Conservation (phyloP, 352 stramenopile genomes). For the Phytophthora ohioensis region DNA sequence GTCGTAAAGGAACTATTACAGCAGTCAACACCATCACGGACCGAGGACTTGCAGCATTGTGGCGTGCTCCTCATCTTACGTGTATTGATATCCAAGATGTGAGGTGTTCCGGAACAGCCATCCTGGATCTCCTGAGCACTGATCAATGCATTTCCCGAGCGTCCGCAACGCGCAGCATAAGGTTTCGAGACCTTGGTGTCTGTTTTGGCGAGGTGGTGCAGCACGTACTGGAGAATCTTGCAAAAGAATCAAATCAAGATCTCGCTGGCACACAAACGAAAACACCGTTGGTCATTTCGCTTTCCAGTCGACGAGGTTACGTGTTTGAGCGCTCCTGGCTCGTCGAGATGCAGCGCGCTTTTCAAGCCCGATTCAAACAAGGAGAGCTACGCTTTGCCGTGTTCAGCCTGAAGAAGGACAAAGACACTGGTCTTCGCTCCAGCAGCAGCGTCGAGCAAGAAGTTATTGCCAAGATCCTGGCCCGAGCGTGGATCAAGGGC, state of each 20-base stretch:
- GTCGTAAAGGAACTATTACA: conserved; percentile 27
- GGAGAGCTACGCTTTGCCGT: conserved; percentile 45
- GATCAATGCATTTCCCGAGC: neutral
- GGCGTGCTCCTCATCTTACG: conserved; percentile 25
- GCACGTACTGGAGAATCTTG: conserved; percentile 37
- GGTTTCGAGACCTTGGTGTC: conserved; percentile 48
- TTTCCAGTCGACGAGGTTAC: conserved; percentile 49
- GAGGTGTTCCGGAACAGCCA: conserved; percentile 37
- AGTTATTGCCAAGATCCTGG: conserved; percentile 35
- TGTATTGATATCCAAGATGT: conserved; percentile 51
- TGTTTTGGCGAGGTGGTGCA: conserved; percentile 53
- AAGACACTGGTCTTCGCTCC: conserved; percentile 29
- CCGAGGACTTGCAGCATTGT: conserved; percentile 38
- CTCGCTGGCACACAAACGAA: neutral
- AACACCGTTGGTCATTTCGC: conserved; percentile 34
- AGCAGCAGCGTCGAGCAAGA: conserved; percentile 41
- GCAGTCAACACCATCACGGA: conserved; percentile 49
- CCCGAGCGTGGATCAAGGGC: conserved; percentile 39
- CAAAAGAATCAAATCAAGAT: neutral
- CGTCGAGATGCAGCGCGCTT: conserved; percentile 28
- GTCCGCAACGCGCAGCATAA: conserved; percentile 16
- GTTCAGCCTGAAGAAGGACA: conserved; percentile 47
- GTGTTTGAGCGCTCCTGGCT: conserved; percentile 52
- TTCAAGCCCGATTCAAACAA: conserved; percentile 24
- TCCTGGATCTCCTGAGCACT: conserved; percentile 33